These are phyloP conservation scores for Dalbergia cultrata DNA, from an alignment of 306 rosid genomes.

Conservation along the genomic window DNA sequence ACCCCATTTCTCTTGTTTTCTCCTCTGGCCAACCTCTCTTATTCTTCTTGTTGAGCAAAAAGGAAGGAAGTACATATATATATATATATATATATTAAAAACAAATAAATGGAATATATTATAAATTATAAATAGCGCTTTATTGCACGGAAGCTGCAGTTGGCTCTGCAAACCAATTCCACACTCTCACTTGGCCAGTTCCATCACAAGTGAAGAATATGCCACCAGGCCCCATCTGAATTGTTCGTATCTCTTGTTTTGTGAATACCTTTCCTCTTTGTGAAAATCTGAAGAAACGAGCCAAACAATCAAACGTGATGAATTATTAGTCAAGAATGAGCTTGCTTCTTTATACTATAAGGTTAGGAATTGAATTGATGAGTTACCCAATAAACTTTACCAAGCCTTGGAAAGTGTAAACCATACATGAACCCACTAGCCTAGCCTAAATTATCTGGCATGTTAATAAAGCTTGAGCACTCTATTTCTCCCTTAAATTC, in stretches of 20 bases:
- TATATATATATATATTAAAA: too few relatives aligned
- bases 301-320: background rate
- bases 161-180: slow-evolving; percentile 74
- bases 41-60: too few relatives aligned
- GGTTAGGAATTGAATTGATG: background rate
- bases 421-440: slow-evolving; percentile 13
- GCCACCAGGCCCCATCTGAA: slow-evolving; percentile 84
- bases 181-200: slow-evolving; percentile 87
- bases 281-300: slow-evolving; percentile 61
- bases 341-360: background rate
- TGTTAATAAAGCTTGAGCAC: background rate
- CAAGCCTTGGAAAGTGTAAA: background rate
- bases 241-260: slow-evolving; percentile 84
- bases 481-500: background rate
- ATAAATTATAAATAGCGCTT: background rate
- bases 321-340: slow-evolving; percentile 30
- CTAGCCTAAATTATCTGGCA: background rate
- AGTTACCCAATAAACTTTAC: background rate
- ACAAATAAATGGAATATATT: background rate
- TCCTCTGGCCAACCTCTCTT: too few relatives aligned
- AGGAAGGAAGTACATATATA: too few relatives aligned
- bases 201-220: slow-evolving; percentile 95
- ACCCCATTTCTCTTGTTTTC: too few relatives aligned
- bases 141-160: slow-evolving; percentile 49
- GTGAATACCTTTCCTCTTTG: slow-evolving; percentile 88